Evolutionary conservation across 441 rosid genomes (phyloP).

Genomic region (Corymbia citriodora): DNA sequence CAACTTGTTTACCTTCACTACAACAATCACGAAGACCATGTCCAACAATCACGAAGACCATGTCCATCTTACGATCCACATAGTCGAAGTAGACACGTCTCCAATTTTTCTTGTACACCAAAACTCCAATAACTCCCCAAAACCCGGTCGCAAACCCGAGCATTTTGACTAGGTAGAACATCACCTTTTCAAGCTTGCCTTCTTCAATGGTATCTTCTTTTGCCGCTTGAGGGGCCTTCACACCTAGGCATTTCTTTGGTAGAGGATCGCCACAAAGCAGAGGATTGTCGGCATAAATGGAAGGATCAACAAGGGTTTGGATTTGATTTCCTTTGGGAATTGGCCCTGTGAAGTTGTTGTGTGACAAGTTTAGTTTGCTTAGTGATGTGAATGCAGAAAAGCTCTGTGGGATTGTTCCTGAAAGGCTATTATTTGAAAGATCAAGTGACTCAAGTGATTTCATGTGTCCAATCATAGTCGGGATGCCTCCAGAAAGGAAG

Average conservation of each 20-base stretch:
- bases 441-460: background rate
- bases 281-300: background rate
- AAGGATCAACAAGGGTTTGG: background rate
- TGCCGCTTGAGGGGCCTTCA: background rate
- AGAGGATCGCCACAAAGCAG: background rate
- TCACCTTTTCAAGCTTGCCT: background rate
- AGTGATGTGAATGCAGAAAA: background rate
- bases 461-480: background rate
- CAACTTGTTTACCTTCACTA: background rate
- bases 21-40: background rate
- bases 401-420: background rate
- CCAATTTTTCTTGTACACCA: background rate
- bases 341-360: background rate
- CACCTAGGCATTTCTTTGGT: background rate
- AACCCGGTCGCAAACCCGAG: background rate
- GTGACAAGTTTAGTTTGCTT: background rate
- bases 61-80: background rate
- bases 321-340: background rate
- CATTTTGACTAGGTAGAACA: background rate
- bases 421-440: background rate
- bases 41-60: background rate
- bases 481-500: background rate
- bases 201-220: background rate
- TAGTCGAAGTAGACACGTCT: background rate
- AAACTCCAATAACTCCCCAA: conserved; percentile 1